Evolutionary conservation across 169 alveolate genomes (phyloP).

Genomic region (Eimeria acervulina): DNA sequence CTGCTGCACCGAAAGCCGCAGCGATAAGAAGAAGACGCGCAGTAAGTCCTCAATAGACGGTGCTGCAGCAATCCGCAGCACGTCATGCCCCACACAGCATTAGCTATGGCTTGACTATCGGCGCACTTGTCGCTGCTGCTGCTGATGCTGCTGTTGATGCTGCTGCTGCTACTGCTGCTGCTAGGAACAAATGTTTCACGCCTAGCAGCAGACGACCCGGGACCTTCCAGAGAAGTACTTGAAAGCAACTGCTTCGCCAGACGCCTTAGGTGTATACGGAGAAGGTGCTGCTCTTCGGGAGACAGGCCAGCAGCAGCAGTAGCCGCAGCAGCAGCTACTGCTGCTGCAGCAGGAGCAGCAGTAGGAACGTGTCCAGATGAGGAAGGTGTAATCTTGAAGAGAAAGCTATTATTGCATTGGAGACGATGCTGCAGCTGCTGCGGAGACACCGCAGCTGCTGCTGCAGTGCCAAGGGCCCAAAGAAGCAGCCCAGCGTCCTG

Average conservation of each 20-base stretch:
- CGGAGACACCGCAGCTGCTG: slow-evolving; percentile 21
- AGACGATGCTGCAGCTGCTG: slow-evolving; percentile 7
- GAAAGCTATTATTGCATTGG: neutral
- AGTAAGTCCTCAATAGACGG: slow-evolving; percentile 29
- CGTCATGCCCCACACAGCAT: slow-evolving; percentile 70
- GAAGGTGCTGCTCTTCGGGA: neutral
- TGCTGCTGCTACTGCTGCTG: slow-evolving; percentile 59
- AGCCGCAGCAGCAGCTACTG: neutral
- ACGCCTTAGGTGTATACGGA: slow-evolving; percentile 29
- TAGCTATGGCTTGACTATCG: slow-evolving; percentile 58
- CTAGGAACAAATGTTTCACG: neutral
- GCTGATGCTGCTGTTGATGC: slow-evolving; percentile 40
- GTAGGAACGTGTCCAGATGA: neutral
- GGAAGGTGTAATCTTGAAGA: neutral
- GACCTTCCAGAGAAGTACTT: neutral
- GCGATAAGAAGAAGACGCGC: neutral
- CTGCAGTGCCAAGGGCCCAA: slow-evolving; percentile 50
- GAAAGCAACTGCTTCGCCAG: slow-evolving; percentile 42
- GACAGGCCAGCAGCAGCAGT: slow-evolving; percentile 28
- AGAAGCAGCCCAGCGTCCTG: slow-evolving; percentile 70
- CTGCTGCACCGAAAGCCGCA: slow-evolving; percentile 4
- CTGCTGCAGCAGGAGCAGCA: slow-evolving; percentile 32
- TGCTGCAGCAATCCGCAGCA: slow-evolving; percentile 74
- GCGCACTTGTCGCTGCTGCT: slow-evolving; percentile 20
- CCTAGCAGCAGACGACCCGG: slow-evolving; percentile 14